phyloP scores from a whole-genome alignment of 2,329 filamentous ascomycete genomes.

The Monosporascus cannonballus region DNA sequence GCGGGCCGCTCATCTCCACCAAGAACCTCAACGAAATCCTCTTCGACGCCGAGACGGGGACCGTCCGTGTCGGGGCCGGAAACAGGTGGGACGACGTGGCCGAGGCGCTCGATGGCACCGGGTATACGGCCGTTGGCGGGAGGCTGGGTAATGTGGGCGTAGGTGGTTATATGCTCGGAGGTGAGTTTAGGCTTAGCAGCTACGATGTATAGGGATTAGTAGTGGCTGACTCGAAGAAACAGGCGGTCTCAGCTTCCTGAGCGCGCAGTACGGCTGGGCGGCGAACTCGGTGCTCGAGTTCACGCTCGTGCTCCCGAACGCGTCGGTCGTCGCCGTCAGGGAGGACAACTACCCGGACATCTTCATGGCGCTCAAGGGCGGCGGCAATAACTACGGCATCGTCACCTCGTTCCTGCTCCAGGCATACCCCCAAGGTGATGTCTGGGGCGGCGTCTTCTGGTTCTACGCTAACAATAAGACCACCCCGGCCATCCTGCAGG shows the following conservation, averaged over 20 bases:
- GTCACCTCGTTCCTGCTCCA: constrained; percentile 40
- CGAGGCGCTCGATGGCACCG: constrained; percentile 32
- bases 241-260: constrained; percentile 46
- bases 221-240: constrained; percentile 34
- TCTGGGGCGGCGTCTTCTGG: constrained; percentile 38
- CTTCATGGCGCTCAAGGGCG: constrained; percentile 47
- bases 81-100: constrained; percentile 38
- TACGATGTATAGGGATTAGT: constrained; percentile 37
- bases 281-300: constrained; percentile 42
- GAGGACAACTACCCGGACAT: constrained; percentile 38
- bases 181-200: constrained; percentile 42
- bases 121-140: constrained; percentile 37
- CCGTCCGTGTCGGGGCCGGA: constrained; percentile 39
- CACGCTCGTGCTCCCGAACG: constrained; percentile 47
- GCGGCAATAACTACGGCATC: constrained; percentile 51
- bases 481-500: constrained; percentile 33
- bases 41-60: constrained; percentile 29
- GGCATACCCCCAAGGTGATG: constrained; percentile 32
- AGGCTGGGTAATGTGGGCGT: constrained; percentile 42
- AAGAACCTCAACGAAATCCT: constrained; percentile 34
- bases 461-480: constrained; percentile 27
- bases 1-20: constrained; percentile 44
- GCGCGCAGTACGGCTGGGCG: constrained; percentile 43
- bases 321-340: constrained; percentile 40
- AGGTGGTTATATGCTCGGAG: constrained; percentile 45